These are phyloP conservation scores for Ananas comosus DNA, from an alignment of 176 grass and related monocot genomes.

Conservation along the genomic window DNA sequence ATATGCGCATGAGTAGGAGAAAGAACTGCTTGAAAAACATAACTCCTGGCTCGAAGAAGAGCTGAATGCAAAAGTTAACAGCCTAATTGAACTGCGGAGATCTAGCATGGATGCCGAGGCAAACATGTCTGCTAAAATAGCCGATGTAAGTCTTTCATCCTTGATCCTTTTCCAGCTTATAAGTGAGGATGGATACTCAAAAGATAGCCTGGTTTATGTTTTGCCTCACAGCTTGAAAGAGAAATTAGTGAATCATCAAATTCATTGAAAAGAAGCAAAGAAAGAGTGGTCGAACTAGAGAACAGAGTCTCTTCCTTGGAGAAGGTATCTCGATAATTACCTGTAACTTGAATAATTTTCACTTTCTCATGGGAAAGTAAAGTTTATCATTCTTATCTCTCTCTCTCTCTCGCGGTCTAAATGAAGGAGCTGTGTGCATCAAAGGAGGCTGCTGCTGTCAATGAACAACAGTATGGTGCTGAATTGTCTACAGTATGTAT, in stretches of 20 bases:
- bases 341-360: constrained; percentile 1
- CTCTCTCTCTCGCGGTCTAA: constrained; percentile 18
- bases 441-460: constrained; percentile 63
- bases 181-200: background rate
- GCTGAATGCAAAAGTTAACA: constrained; percentile 60
- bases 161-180: background rate
- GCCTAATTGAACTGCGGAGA: constrained; percentile 51
- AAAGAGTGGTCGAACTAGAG: constrained; percentile 56
- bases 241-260: constrained; percentile 59
- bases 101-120: constrained; percentile 70
- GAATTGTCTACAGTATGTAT: constrained; percentile 76
- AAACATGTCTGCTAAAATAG: constrained; percentile 66
- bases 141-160: constrained; percentile 42
- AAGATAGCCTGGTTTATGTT: background rate
- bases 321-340: constrained; percentile 46
- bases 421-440: constrained; percentile 63
- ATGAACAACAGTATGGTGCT: constrained; percentile 53
- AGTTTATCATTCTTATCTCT: constrained; percentile 12
- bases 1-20: constrained; percentile 49
- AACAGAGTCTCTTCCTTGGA: constrained; percentile 65
- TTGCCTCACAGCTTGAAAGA: constrained; percentile 68
- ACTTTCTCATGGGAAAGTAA: constrained; percentile 18
- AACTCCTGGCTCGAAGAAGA: constrained; percentile 80
- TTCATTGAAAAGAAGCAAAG: constrained; percentile 60
- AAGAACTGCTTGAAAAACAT: constrained; percentile 76